phyloP scores from a whole-genome alignment of 768 basidiomycete genomes.

The Suillus decipiens region DNA sequence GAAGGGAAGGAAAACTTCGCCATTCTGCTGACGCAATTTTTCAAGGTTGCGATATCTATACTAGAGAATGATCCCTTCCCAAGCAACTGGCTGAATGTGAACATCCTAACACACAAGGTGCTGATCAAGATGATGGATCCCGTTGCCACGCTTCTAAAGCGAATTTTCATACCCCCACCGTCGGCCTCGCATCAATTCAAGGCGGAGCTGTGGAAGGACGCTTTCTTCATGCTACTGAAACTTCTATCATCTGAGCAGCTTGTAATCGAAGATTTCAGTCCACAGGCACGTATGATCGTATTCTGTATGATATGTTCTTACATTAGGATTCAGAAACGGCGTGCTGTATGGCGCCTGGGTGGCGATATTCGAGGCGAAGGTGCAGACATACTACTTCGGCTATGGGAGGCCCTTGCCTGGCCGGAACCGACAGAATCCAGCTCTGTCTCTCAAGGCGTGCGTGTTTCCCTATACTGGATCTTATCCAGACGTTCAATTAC shows the following conservation, averaged over 20 bases:
- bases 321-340: constrained; percentile 66
- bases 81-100: constrained; percentile 87
- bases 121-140: constrained; percentile 88
- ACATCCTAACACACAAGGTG: constrained; percentile 84
- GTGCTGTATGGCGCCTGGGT: constrained; percentile 94
- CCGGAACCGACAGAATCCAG: constrained; percentile 54
- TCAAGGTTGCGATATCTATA: constrained; percentile 79
- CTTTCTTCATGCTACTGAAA: constrained; percentile 79
- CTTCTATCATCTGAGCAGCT: constrained; percentile 88
- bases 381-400: constrained; percentile 68
- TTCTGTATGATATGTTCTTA: constrained; percentile 11
- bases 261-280: constrained; percentile 92
- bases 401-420: constrained; percentile 89
- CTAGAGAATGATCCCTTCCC: constrained; percentile 89
- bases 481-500: neutral
- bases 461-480: constrained; percentile 24
- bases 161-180: constrained; percentile 76
- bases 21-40: constrained; percentile 69
- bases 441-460: constrained; percentile 66
- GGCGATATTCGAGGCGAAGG: constrained; percentile 95
- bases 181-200: constrained; percentile 70
- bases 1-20: constrained; percentile 85
- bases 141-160: constrained; percentile 72
- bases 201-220: constrained; percentile 75
- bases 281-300: constrained; percentile 59